These are phyloP conservation scores for Taphrina confusa DNA, from an alignment of 1,139 yeast genomes.

Conservation along the genomic window DNA sequence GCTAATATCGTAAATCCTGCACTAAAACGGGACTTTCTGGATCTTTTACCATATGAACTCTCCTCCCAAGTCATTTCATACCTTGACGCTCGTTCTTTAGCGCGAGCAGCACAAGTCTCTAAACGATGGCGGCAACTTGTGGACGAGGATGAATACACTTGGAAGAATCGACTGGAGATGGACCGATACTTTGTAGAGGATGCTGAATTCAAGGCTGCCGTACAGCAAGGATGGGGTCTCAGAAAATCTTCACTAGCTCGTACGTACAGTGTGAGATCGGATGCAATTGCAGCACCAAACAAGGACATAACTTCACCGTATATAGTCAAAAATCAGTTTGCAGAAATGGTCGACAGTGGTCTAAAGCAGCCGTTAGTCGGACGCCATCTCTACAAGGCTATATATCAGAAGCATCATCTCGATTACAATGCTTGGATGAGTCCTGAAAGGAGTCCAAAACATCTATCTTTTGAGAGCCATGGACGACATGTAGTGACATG, in stretches of 20 bases:
- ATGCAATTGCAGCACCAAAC: too few species aligned
- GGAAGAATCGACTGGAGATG: slow-evolving; percentile 47
- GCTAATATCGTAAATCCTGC: slow-evolving; percentile 60
- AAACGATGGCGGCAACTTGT: slow-evolving; percentile 67
- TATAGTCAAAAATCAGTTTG: slow-evolving; percentile 33
- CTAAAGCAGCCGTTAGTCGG: slow-evolving; percentile 34
- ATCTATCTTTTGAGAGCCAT: slow-evolving; percentile 71
- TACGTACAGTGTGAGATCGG: neutral
- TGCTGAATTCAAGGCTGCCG: slow-evolving; percentile 23
- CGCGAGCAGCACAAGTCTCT: slow-evolving; percentile 66
- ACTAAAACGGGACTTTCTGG: slow-evolving; percentile 70
- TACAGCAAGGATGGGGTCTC: slow-evolving; percentile 21
- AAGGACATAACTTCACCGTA: slow-evolving; percentile 7
- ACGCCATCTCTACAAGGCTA: slow-evolving; percentile 53
- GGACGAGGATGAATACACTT: slow-evolving; percentile 55
- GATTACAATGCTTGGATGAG: slow-evolving; percentile 80
- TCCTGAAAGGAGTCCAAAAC: slow-evolving; percentile 66
- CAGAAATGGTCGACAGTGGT: slow-evolving; percentile 34
- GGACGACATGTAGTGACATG: slow-evolving; percentile 88
- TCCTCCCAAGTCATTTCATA: slow-evolving; percentile 65
- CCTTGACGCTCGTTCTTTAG: slow-evolving; percentile 65
- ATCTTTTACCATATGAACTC: slow-evolving; percentile 75
- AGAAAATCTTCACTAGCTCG: neutral
- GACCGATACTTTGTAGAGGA: slow-evolving; percentile 44
- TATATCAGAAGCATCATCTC: slow-evolving; percentile 67